Percentiles rank a stretch among this genome's conserved stretches.
Evolutionary conservation across 2,329 filamentous ascomycete species (phyloP).

Genomic region (Calycina herbarum): DNA sequence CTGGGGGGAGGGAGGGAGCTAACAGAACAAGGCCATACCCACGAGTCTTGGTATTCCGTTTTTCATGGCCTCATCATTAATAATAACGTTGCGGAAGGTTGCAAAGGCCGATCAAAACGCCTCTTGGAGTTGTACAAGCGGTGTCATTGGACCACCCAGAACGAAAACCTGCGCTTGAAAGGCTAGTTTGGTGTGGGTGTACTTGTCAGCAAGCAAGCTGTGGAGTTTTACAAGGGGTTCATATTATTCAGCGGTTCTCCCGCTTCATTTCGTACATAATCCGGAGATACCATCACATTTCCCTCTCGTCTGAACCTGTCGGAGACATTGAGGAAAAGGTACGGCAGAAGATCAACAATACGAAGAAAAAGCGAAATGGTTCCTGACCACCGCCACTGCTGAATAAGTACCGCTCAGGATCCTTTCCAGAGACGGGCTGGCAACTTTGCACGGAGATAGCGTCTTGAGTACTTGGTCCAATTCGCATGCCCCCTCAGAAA

Average conservation of each 20-base stretch:
- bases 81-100: constrained; percentile 6
- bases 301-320: background rate
- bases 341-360: constrained; percentile 1
- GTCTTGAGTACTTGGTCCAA: background rate
- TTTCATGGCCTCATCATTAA: background rate
- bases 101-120: constrained; percentile 3
- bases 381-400: background rate
- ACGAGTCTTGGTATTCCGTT: background rate
- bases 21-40: background rate
- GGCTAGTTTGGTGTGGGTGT: background rate
- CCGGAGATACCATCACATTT: background rate
- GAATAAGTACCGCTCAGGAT: background rate
- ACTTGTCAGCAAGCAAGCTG: constrained; percentile 4
- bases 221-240: background rate
- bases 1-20: background rate
- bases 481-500: background rate
- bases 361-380: background rate
- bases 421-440: background rate
- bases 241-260: constrained; percentile 5
- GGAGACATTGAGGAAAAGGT: background rate
- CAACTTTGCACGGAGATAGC: background rate
- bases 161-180: too few species aligned
- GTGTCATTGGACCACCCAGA: background rate
- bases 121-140: background rate
- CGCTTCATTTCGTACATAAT: constrained; percentile 5